These are phyloP conservation scores for Alternaria gaisen DNA, from an alignment of 2,329 filamentous ascomycete species.

Conservation along the genomic window DNA sequence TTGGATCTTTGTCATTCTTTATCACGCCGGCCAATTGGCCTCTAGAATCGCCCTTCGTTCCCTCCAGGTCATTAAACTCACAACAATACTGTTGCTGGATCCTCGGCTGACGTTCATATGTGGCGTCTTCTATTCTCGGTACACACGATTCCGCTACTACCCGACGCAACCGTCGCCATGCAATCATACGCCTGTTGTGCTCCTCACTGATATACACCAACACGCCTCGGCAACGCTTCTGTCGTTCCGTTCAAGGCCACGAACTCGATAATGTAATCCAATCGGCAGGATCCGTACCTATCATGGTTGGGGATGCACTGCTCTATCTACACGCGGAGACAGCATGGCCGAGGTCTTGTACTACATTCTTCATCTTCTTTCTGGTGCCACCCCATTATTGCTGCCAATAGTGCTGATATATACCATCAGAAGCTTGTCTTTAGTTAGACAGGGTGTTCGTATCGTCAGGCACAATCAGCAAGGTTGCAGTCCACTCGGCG, in stretches of 20 bases:
- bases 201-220: conserved; percentile 39
- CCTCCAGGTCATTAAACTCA: conserved; percentile 13
- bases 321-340: conserved; percentile 34
- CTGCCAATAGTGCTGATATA: conserved; percentile 41
- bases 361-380: conserved; percentile 39
- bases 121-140: conserved; percentile 9
- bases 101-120: not conserved
- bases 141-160: conserved; percentile 21
- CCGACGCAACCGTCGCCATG: conserved; percentile 25
- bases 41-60: no score
- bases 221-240: conserved; percentile 36
- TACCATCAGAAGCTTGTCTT: conserved; percentile 35
- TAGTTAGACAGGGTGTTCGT: conserved; percentile 30
- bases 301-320: conserved; percentile 20
- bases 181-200: conserved; percentile 29
- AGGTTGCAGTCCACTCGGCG: conserved; percentile 38
- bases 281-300: conserved; percentile 28
- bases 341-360: conserved; percentile 41
- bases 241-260: conserved; percentile 34
- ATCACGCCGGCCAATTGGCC: conserved; percentile 7
- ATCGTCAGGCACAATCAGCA: conserved; percentile 27
- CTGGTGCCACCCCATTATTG: conserved; percentile 44
- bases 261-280: conserved; percentile 29
- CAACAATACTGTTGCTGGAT: conserved; percentile 13
- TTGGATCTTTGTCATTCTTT: not conserved